Evolutionary conservation across 1,284 basidiomycete species (phyloP), one percentile per base, ranked within the genome.

Genomic region (Ganoderma lingzhi): DNA sequence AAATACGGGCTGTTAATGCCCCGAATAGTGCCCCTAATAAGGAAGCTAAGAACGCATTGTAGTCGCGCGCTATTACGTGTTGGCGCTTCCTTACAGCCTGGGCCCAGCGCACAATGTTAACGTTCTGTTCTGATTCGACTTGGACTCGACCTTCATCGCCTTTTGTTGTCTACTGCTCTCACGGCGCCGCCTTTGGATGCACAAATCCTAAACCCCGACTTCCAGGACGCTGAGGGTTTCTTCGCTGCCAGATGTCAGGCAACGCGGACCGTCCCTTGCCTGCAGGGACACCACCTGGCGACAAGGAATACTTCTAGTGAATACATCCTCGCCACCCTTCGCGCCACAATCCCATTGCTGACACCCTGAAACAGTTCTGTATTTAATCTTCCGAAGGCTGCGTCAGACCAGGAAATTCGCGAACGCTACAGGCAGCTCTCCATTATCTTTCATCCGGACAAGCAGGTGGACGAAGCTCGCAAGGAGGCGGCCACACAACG

Each of bases 381-480:
- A 58, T 85, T 94, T 60, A 94, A 94, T 73, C 80, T 95, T 45
- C 86, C 89, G 39, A 84, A 80, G 63, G 84, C 85, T 39, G 93
- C 93, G 0, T 86, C 90, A 2, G 85, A 88, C 63, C 81, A 83
- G 65, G 90, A 93, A 74, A 90, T 95, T 72, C 86, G 91, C 63
- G 93, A 95, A 69, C 86, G 90, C 59, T 92, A 94, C 78, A 84
- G 86, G 62, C 80, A 87, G 12, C 79, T 95, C 35, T 94, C 93
- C 1, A 84, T 95, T n/a, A 80, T 91, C n/a, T 93, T 94, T 68
- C 94, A 96, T 75, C 94, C 94, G 3, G 94, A 96, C 84, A 95
- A 92, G 76, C 93, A 95, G 71, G 85, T 82, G n/a, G 87, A 89
- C 74, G 84, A 88, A 64, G 76, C 80, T 5, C 81, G 85, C 68